Conservation (phyloP, 768 basidiomycete genomes). For the Leccinellum luteum region DNA sequence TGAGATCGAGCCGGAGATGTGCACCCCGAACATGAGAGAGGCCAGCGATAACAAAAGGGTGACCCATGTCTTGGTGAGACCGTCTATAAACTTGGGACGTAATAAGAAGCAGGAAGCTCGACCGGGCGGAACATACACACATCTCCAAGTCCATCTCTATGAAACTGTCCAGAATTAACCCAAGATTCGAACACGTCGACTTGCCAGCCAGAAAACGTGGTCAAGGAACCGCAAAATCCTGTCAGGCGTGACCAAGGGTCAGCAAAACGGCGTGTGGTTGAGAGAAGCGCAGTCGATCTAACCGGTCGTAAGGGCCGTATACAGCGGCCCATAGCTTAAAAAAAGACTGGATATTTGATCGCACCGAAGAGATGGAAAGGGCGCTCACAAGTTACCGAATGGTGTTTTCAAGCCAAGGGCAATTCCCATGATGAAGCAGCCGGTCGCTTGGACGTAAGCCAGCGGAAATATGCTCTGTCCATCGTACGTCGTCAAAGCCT, state of each 20-base stretch:
- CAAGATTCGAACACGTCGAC: slow-evolving; percentile 84
- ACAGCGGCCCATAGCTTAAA: slow-evolving; percentile 80
- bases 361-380: slow-evolving; percentile 4
- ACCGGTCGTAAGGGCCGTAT: slow-evolving; percentile 88
- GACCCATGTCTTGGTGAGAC: slow-evolving; percentile 73
- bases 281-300: slow-evolving; percentile 10
- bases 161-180: slow-evolving; percentile 58
- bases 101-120: slow-evolving; percentile 1
- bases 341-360: slow-evolving; percentile 6
- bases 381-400: slow-evolving; percentile 69
- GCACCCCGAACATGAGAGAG: slow-evolving; percentile 73
- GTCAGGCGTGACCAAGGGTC: not conserved
- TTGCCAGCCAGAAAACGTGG: slow-evolving; percentile 97
- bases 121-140: slow-evolving; percentile 42
- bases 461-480: slow-evolving; percentile 78
- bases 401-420: slow-evolving; percentile 66
- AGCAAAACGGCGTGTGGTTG: not conserved
- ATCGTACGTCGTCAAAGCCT: slow-evolving; percentile 70
- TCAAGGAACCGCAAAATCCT: slow-evolving; percentile 96
- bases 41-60: slow-evolving; percentile 76
- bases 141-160: slow-evolving; percentile 65
- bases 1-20: slow-evolving; percentile 46
- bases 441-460: slow-evolving; percentile 81
- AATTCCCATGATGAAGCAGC: slow-evolving; percentile 92
- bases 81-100: slow-evolving; percentile 73